A percentile compares a stretch with the other conserved stretches of the same genome.
Evolutionary conservation across 2,329 filamentous ascomycete genomes (phyloP).

Genomic region (Xylaria sp.): DNA sequence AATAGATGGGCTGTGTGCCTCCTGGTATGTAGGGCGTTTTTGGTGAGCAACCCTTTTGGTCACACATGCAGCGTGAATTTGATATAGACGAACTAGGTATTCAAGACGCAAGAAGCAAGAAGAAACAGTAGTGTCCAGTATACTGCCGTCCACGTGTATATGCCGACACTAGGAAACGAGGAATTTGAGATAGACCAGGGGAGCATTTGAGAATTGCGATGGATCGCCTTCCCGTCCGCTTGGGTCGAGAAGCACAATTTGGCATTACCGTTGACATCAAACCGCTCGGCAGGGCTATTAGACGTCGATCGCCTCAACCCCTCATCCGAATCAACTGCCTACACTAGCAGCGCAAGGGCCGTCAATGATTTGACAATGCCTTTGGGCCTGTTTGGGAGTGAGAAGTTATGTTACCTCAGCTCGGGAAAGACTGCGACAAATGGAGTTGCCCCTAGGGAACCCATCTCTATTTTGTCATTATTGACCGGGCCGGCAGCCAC

Average conservation of each 20-base stretch:
- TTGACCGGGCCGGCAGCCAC: constrained; percentile 21
- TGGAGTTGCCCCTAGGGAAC: constrained; percentile 15
- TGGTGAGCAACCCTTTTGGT: constrained; percentile 30
- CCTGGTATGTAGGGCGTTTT: constrained; percentile 23
- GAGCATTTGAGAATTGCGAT: constrained; percentile 32
- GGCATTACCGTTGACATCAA: constrained; percentile 31
- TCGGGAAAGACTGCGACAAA: constrained; percentile 27
- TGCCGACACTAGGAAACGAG: constrained; percentile 4
- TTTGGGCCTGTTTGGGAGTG: constrained; percentile 18
- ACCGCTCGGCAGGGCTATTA: constrained; percentile 12
- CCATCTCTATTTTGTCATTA: constrained; percentile 33
- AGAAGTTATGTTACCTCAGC: constrained; percentile 26
- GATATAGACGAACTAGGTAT: constrained; percentile 27
- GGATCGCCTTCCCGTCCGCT: constrained; percentile 29
- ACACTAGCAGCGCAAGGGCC: constrained; percentile 5
- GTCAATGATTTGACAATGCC: constrained; percentile 34
- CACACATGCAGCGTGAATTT: constrained; percentile 31
- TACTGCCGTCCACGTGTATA: constrained; percentile 22
- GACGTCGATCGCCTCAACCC: constrained; percentile 30
- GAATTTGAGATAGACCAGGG: constrained; percentile 37
- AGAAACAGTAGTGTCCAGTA: not conserved
- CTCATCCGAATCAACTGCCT: constrained; percentile 25
- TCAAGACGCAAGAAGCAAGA: constrained; percentile 15
- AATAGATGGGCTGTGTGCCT: constrained; percentile 33
- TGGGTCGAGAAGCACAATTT: constrained; percentile 28